These are phyloP conservation scores for Fragaria iinumae DNA, from an alignment of 306 rosid species.

Conservation along the genomic window DNA sequence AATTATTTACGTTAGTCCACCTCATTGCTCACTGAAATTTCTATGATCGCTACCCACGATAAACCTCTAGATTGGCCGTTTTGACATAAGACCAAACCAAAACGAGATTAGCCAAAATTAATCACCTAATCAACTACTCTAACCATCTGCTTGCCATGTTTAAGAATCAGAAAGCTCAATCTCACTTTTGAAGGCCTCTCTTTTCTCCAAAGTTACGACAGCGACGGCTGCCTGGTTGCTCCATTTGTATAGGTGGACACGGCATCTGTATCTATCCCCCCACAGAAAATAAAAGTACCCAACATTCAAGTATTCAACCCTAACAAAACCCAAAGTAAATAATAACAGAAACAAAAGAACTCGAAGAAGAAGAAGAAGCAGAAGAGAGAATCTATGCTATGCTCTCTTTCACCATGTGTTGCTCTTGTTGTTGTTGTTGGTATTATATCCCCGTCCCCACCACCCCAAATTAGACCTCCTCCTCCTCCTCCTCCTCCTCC, in stretches of 20 bases:
- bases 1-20: too few species aligned
- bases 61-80: too few species aligned
- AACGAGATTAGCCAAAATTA: background rate
- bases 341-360: background rate
- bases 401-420: conserved; percentile 6
- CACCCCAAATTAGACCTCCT: background rate
- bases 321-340: background rate
- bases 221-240: conserved; percentile 7
- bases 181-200: background rate
- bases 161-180: background rate
- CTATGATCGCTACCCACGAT: too few species aligned
- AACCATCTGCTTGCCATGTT: too few species aligned
- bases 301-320: background rate
- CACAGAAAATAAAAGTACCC: background rate
- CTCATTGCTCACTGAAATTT: too few species aligned
- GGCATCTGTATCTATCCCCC: conserved; percentile 35
- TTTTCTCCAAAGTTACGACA: background rate
- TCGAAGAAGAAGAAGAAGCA: background rate
- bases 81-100: background rate
- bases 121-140: background rate
- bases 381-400: conserved; percentile 6
- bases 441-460: background rate
- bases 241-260: conserved; percentile 54
- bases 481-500: background rate
- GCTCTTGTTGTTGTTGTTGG: background rate